Evolutionary conservation across 495 filamentous ascomycete genomes (phyloP).

Genomic region (Talaromyces ruber): DNA sequence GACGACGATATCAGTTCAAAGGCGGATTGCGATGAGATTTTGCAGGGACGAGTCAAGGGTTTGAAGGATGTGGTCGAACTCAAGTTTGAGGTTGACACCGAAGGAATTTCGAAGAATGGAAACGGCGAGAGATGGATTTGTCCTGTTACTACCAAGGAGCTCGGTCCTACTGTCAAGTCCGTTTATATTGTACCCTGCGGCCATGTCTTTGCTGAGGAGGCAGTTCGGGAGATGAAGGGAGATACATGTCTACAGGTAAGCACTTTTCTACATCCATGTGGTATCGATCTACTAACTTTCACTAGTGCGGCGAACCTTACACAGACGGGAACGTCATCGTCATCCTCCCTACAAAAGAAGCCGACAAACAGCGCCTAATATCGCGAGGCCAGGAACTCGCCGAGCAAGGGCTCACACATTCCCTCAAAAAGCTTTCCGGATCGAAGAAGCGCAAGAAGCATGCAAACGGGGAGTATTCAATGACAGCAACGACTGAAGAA

Average conservation of each 20-base stretch:
- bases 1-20: constrained; percentile 40
- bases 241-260: constrained; percentile 54
- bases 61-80: constrained; percentile 86
- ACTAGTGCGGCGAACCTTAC: constrained; percentile 69
- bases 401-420: constrained; percentile 69
- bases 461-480: constrained; percentile 19
- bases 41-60: constrained; percentile 64
- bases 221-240: constrained; percentile 66
- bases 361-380: constrained; percentile 61
- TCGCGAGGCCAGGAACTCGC: constrained; percentile 57
- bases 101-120: constrained; percentile 36
- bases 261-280: background rate
- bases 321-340: constrained; percentile 68
- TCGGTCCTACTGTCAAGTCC: constrained; percentile 70
- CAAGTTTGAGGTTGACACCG: constrained; percentile 56
- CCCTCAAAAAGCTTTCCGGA: constrained; percentile 70
- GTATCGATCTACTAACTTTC: constrained; percentile 2
- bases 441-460: constrained; percentile 65
- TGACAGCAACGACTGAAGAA: constrained; percentile 3
- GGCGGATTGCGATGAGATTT: constrained; percentile 57
- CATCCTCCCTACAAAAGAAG: constrained; percentile 64
- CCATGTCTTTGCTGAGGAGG: constrained; percentile 83
- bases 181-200: constrained; percentile 94
- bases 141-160: constrained; percentile 76
- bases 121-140: constrained; percentile 63